These are phyloP conservation scores for Pelargonium australe DNA, from an alignment of 441 rosid genomes.

Conservation along the genomic window DNA sequence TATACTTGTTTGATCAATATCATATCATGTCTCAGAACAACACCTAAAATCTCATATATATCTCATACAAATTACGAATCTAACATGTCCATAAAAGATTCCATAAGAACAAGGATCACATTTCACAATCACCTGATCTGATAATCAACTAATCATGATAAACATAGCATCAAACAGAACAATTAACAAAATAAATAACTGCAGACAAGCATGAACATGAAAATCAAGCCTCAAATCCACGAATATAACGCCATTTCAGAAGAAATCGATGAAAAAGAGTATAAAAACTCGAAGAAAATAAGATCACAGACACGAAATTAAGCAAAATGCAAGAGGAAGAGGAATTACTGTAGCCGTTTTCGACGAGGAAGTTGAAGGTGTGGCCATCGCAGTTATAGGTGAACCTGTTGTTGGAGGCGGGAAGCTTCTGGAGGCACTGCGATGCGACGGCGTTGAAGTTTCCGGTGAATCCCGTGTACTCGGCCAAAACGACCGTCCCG, in stretches of 20 bases:
- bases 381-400: neutral
- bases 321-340: neutral
- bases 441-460: neutral
- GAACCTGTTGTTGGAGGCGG: conserved; percentile 2
- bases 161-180: no score
- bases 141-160: no score
- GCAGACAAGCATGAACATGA: neutral
- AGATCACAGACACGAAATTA: neutral
- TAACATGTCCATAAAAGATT: no score
- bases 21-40: no score
- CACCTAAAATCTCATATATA: no score
- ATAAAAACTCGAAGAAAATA: neutral
- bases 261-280: neutral
- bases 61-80: no score
- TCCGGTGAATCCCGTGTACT: neutral
- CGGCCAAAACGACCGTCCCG: conserved; percentile 1
- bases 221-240: neutral
- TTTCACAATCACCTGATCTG: no score
- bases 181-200: no score
- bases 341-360: neutral
- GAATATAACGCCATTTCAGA: neutral
- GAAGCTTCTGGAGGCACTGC: neutral
- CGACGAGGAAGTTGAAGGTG: conserved; percentile 2
- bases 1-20: no score
- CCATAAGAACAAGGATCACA: no score